These are phyloP conservation scores for Albizia julibrissin DNA, from an alignment of 306 rosid species.

Conservation along the genomic window DNA sequence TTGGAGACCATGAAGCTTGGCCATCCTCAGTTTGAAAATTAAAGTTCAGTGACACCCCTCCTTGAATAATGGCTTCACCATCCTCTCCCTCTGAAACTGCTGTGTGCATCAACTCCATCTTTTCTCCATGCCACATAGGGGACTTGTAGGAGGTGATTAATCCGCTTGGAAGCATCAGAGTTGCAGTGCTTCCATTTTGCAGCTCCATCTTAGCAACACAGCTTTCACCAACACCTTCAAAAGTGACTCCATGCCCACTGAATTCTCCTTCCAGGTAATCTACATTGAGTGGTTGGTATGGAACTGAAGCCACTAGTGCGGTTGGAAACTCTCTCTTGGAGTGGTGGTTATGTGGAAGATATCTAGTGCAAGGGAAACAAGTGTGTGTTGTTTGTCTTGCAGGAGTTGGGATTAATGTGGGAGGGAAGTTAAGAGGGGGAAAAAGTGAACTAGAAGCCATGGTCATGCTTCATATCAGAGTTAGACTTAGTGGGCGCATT, in stretches of 20 bases:
- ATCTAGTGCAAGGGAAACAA: not conserved
- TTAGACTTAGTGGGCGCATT: not conserved
- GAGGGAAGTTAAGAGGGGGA: constrained; percentile 32
- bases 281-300: constrained; percentile 64
- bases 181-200: constrained; percentile 68
- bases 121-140: constrained; percentile 91
- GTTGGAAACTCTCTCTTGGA: constrained; percentile 44
- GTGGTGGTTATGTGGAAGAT: constrained; percentile 15
- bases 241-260: constrained; percentile 84
- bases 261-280: constrained; percentile 75
- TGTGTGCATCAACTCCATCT: constrained; percentile 71
- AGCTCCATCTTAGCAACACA: constrained; percentile 67
- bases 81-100: constrained; percentile 55
- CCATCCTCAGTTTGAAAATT: constrained; percentile 31
- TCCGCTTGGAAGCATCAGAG: constrained; percentile 78
- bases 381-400: constrained; percentile 29
- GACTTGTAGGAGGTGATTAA: constrained; percentile 79
- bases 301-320: constrained; percentile 62
- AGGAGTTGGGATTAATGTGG: constrained; percentile 12
- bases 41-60: constrained; percentile 72
- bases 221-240: constrained; percentile 63
- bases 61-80: constrained; percentile 54
- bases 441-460: constrained; percentile 49
- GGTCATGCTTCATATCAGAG: constrained; percentile 33
- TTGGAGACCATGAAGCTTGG: constrained; percentile 56